Conservation (phyloP, 2,329 filamentous ascomycete species). For the Xylariales sp. region DNA sequence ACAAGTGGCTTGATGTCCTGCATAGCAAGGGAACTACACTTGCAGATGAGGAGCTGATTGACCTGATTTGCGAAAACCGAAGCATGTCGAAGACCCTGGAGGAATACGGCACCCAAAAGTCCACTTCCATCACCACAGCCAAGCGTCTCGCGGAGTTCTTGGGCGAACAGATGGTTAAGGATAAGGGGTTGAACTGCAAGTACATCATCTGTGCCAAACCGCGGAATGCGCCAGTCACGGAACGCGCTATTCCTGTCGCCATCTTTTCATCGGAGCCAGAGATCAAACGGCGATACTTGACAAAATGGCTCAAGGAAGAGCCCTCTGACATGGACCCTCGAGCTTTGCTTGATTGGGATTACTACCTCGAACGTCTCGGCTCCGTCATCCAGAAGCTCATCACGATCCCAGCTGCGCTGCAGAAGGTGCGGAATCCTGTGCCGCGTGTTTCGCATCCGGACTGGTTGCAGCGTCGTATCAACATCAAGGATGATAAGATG, state of each 20-base stretch:
- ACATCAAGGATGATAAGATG: conserved; percentile 92
- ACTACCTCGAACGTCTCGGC: conserved; percentile 91
- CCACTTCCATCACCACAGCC: conserved; percentile 97
- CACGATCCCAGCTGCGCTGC: conserved; percentile 92
- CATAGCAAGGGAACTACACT: conserved; percentile 83
- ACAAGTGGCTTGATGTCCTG: conserved; percentile 93
- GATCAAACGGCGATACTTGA: conserved; percentile 82
- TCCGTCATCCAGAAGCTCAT: conserved; percentile 99
- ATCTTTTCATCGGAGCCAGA: conserved; percentile 93
- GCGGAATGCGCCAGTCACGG: conserved; percentile 85
- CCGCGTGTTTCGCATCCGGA: conserved; percentile 92
- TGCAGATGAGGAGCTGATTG: conserved; percentile 94
- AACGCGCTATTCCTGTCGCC: conserved; percentile 87
- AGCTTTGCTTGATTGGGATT: conserved; percentile 90
- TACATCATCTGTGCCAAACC: conserved; percentile 94
- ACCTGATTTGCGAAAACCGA: conserved; percentile 99
- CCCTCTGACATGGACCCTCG: conserved; percentile 86
- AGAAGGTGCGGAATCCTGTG: conserved; percentile 92
- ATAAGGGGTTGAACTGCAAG: conserved; percentile 98
- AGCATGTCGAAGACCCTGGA: conserved; percentile 97
- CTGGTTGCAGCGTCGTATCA: conserved; percentile 91
- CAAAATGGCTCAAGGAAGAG: conserved; percentile 95
- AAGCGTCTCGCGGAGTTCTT: conserved; percentile 92
- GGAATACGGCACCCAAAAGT: conserved; percentile 93
- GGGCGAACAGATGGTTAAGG: conserved; percentile 98